Conservation (phyloP, 352 stramenopile species). For the Phytopythium chamaehyphon region DNA sequence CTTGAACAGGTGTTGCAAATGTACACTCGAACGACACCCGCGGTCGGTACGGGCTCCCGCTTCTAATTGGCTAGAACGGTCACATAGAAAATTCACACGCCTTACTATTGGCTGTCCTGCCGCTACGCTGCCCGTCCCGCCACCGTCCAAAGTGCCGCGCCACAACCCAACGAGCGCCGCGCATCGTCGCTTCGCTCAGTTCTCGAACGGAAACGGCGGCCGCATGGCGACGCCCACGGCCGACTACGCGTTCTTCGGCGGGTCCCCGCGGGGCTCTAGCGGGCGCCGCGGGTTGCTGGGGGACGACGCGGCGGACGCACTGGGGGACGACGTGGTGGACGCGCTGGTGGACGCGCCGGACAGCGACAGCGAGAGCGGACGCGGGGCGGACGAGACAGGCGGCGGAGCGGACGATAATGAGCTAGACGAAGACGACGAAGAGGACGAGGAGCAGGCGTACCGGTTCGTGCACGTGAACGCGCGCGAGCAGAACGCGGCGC, state of each 20-base stretch:
- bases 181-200: no score
- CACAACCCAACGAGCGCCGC: no score
- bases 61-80: no score
- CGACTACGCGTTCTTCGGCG: constrained; percentile 13
- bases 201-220: constrained; percentile 1
- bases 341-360: neutral
- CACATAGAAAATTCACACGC: no score
- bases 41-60: no score
- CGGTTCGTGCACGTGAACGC: constrained; percentile 76
- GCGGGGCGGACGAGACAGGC: constrained; percentile 16
- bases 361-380: constrained; percentile 18
- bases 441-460: constrained; percentile 41
- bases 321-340: constrained; percentile 26
- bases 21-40: no score
- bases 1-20: no score
- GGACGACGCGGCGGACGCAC: constrained; percentile 15
- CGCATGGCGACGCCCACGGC: constrained; percentile 7
- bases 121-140: no score
- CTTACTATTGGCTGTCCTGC: no score
- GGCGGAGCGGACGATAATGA: neutral
- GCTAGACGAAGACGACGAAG: constrained; percentile 2
- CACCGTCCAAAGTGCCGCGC: no score
- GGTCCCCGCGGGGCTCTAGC: neutral
- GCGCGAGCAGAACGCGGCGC: constrained; percentile 42
- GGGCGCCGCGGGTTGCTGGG: neutral